Evolutionary conservation across 1,139 yeast species (phyloP), one percentile per base, ranked within the genome.

Genomic region (Geotrichum restrictum): DNA sequence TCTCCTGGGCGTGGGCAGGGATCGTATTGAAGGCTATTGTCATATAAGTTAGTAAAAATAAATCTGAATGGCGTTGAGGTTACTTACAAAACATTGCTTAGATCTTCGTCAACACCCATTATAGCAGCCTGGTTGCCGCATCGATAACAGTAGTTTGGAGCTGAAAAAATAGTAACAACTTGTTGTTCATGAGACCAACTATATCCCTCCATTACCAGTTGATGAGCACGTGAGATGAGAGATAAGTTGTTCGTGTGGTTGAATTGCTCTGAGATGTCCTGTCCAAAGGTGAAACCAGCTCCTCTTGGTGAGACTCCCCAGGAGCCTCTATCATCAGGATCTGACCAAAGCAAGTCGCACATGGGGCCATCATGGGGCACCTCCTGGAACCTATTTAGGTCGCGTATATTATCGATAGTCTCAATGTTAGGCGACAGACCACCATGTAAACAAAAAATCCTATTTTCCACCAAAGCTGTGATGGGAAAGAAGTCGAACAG

Each of bases 101-200:
- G 58, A 67, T 82, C 83, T 71, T 88, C 97, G 69, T 88, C 96
- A 58, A 89, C 93, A 71, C 88, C 96, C 95, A 89, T 88, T 58
- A 89, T 88, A 24, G 97, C 96, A 37, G 97, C 97, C 72, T 88
- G 96, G 72, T 89, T 89, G 63, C 96, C 97, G 74, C 96, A 89
- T 73, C 96, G 75, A 67, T 86, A 89, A 71, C 95, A 89, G 67
- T 89, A 89, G 69, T 89, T 89, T n/a, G 97, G 97, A 1, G 97
- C 97, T 44, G 88, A 81, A 75, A 93, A 89, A 47, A 89, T 91
- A 3, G 97, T 89, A 34, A 86, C 93, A 54, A 86, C 87, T 53
- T 80, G 77, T 66, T 84, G 84, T 63, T 82, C 85, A 69, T 84
- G 89, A 33, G 85, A 78, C 89, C 88, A 83, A 27, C 83, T 76